Conservation (phyloP, 1,139 yeast genomes). For the Yamadazyma dushanensis region DNA sequence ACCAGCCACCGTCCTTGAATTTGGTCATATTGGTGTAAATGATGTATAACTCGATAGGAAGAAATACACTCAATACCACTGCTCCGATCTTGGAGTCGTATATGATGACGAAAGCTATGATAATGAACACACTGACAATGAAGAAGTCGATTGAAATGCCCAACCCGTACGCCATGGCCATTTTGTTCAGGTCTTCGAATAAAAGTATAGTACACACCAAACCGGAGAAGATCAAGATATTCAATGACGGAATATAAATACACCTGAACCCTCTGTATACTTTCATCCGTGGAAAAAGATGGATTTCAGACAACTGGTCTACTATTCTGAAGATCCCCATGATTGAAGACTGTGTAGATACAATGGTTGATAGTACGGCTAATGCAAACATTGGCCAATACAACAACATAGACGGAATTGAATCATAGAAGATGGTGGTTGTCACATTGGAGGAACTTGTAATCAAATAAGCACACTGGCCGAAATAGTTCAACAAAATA, state of each 20-base stretch:
- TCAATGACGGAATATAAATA: slow-evolving; percentile 53
- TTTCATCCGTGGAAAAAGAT: slow-evolving; percentile 47
- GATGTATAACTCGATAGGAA: slow-evolving; percentile 11
- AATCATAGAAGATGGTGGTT: slow-evolving; percentile 39
- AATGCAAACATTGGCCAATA: slow-evolving; percentile 56
- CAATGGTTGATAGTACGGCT: slow-evolving; percentile 55
- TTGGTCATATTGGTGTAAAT: slow-evolving; percentile 6
- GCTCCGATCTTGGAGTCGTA: slow-evolving; percentile 2
- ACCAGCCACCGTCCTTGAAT: slow-evolving; percentile 13
- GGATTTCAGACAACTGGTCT: slow-evolving; percentile 51
- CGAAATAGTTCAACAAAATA: slow-evolving; percentile 51
- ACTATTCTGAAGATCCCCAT: slow-evolving; percentile 55
- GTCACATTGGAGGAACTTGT: slow-evolving; percentile 37
- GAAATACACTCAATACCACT: slow-evolving; percentile 5
- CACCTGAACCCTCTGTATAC: slow-evolving; percentile 54
- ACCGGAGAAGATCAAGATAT: slow-evolving; percentile 50
- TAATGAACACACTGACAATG: slow-evolving; percentile 48
- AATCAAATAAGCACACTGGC: slow-evolving; percentile 55
- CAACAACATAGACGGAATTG: slow-evolving; percentile 44
- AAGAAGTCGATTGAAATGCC: slow-evolving; percentile 57
- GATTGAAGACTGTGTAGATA: slow-evolving; percentile 62
- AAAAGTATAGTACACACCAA: slow-evolving; percentile 53
- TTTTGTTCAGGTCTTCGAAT: slow-evolving; percentile 48
- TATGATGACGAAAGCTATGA: slow-evolving; percentile 20
- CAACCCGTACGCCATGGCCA: slow-evolving; percentile 61